Percentiles rank a stretch among this genome's conserved stretches.
phyloP scores from a whole-genome alignment of 495 filamentous ascomycete genomes.

The Penicillium riverlandense region DNA sequence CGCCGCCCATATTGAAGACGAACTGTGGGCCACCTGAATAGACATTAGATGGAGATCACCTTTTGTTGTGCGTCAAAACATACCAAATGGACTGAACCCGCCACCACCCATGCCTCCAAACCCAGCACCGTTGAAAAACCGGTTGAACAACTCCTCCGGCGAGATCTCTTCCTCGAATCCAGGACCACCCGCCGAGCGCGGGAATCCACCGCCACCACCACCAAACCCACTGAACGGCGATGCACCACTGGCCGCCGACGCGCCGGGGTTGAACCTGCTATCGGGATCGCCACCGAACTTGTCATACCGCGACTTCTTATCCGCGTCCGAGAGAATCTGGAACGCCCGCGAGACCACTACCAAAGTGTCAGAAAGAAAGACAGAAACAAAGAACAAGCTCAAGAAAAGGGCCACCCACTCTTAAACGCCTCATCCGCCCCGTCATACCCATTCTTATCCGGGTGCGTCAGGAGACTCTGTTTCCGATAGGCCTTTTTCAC shows the following conservation, averaged over 20 bases:
- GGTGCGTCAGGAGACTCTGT: constrained; percentile 85
- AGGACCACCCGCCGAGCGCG: constrained; percentile 40
- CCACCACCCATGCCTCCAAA: constrained; percentile 47
- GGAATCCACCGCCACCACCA: constrained; percentile 49
- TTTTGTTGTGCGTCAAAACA: not conserved
- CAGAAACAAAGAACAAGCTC: not conserved
- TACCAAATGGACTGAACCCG: constrained; percentile 57
- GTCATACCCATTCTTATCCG: constrained; percentile 98
- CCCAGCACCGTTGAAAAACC: constrained; percentile 71
- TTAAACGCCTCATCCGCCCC: constrained; percentile 98
- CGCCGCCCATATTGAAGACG: constrained; percentile 84
- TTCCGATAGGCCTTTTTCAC: constrained; percentile 98
- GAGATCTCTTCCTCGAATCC: constrained; percentile 89
- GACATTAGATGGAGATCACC: constrained; percentile 9
- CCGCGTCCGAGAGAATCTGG: constrained; percentile 84
- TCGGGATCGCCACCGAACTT: constrained; percentile 88
- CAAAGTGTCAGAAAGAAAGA: constrained; percentile 1
- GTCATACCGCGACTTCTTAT: constrained; percentile 85
- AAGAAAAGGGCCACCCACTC: constrained; percentile 38
- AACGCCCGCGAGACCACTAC: constrained; percentile 89
- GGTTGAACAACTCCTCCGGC: constrained; percentile 91
- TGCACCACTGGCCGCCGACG: constrained; percentile 35
- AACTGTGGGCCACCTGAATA: constrained; percentile 65
- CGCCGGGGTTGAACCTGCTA: constrained; percentile 62
- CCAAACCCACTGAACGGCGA: constrained; percentile 65